phyloP scores from a whole-genome alignment of 2,329 filamentous ascomycete genomes.

The Botrytis galanthina region DNA sequence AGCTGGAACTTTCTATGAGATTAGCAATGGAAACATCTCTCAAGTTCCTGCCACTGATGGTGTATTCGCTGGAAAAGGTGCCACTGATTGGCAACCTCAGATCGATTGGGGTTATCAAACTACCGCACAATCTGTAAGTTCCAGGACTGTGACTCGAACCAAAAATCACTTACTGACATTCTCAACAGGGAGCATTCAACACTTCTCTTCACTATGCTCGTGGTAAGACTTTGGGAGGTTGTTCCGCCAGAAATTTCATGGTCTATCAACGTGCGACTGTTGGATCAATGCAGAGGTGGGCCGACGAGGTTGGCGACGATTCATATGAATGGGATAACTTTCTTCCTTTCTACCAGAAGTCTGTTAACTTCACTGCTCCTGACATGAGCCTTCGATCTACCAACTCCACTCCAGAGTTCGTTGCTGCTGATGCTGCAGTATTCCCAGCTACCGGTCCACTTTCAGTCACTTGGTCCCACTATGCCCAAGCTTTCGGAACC shows the following conservation, averaged over 20 bases:
- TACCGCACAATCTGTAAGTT: conserved; percentile 31
- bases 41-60: conserved; percentile 15
- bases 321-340: conserved; percentile 48
- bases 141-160: background rate
- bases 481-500: conserved; percentile 39
- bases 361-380: conserved; percentile 19
- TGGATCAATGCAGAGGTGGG: conserved; percentile 45
- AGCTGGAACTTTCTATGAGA: conserved; percentile 21
- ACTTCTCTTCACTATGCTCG: conserved; percentile 32
- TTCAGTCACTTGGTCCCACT: conserved; percentile 44
- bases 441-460: conserved; percentile 39
- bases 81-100: conserved; percentile 22
- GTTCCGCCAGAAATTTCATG: conserved; percentile 38
- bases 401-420: conserved; percentile 36
- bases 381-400: conserved; percentile 24
- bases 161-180: background rate
- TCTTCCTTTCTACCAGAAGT: conserved; percentile 44
- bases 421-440: conserved; percentile 32
- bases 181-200: conserved; percentile 11
- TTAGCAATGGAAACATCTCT: conserved; percentile 21
- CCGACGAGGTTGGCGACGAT: conserved; percentile 41
- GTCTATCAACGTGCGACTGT: conserved; percentile 35
- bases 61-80: conserved; percentile 8
- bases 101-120: conserved; percentile 38
- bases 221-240: conserved; percentile 38